Conservation (phyloP, 2,329 filamentous ascomycete species). For the Colletotrichum filicis region DNA sequence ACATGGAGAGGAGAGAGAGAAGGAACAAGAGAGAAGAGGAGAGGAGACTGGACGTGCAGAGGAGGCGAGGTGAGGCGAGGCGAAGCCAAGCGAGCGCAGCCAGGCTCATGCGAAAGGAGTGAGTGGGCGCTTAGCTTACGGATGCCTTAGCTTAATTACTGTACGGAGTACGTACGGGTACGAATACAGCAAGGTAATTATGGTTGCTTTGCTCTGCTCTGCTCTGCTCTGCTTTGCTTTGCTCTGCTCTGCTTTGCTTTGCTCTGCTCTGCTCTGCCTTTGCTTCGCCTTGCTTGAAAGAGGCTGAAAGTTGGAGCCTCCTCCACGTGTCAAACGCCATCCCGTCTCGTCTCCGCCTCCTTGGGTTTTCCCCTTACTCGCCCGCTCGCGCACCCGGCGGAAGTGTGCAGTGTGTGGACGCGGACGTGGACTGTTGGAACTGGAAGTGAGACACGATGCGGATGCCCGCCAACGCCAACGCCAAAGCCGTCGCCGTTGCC, state of each 20-base stretch:
- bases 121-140: slow-evolving; percentile 15
- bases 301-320: slow-evolving; percentile 16
- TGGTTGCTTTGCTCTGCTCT: background rate
- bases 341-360: slow-evolving; percentile 20
- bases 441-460: slow-evolving; percentile 34
- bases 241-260: background rate
- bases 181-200: background rate
- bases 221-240: background rate
- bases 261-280: background rate
- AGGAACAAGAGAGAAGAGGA: background rate
- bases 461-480: slow-evolving; percentile 26
- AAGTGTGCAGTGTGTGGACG: slow-evolving; percentile 13
- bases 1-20: background rate
- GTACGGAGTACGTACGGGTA: background rate
- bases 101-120: background rate
- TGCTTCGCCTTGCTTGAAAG: background rate
- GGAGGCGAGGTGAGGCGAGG: background rate
- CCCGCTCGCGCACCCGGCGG: slow-evolving; percentile 7
- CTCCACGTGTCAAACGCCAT: slow-evolving; percentile 20
- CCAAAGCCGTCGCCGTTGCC: slow-evolving; percentile 10
- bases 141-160: slow-evolving; percentile 7
- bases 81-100: background rate
- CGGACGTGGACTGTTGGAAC: slow-evolving; percentile 6
- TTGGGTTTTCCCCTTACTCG: slow-evolving; percentile 20
- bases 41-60: background rate